phyloP scores from a whole-genome alignment of 768 basidiomycete species.

The Trametes punicea region DNA sequence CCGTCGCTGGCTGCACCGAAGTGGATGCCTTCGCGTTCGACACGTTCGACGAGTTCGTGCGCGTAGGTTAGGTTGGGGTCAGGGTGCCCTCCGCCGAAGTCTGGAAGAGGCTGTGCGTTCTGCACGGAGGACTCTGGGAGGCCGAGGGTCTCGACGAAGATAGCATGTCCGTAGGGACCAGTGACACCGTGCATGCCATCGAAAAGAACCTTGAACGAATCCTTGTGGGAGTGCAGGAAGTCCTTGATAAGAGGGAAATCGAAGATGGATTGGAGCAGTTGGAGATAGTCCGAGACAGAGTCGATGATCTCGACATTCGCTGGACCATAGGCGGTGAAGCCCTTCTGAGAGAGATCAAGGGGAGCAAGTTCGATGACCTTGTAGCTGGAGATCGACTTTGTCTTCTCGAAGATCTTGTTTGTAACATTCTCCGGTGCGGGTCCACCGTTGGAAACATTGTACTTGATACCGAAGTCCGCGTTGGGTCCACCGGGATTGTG shows the following conservation, averaged over 20 bases:
- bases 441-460: slow-evolving; percentile 96
- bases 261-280: slow-evolving; percentile 84
- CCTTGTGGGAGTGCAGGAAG: slow-evolving; percentile 70
- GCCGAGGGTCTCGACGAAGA: slow-evolving; percentile 80
- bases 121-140: slow-evolving; percentile 80
- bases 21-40: slow-evolving; percentile 79
- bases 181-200: slow-evolving; percentile 97
- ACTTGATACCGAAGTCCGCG: slow-evolving; percentile 99
- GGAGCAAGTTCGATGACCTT: slow-evolving; percentile 75
- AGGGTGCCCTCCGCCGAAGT: slow-evolving; percentile 97
- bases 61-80: slow-evolving; percentile 99
- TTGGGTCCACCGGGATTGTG: slow-evolving; percentile 99
- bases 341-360: slow-evolving; percentile 80
- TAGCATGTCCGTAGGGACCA: slow-evolving; percentile 89
- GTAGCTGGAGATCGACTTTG: slow-evolving; percentile 83
- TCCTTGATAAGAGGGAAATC: slow-evolving; percentile 89
- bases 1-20: slow-evolving; percentile 98
- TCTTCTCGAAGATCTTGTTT: slow-evolving; percentile 90
- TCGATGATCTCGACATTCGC: slow-evolving; percentile 88
- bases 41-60: slow-evolving; percentile 86
- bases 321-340: slow-evolving; percentile 78
- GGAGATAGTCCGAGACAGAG: slow-evolving; percentile 86
- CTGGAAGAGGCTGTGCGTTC: slow-evolving; percentile 87
- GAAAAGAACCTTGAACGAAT: slow-evolving; percentile 83
- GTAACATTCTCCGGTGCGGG: slow-evolving; percentile 96